These are phyloP conservation scores for Climacium dendroides DNA, from an alignment of 225 moss, liverwort and hornwort genomes.

Conservation along the genomic window DNA sequence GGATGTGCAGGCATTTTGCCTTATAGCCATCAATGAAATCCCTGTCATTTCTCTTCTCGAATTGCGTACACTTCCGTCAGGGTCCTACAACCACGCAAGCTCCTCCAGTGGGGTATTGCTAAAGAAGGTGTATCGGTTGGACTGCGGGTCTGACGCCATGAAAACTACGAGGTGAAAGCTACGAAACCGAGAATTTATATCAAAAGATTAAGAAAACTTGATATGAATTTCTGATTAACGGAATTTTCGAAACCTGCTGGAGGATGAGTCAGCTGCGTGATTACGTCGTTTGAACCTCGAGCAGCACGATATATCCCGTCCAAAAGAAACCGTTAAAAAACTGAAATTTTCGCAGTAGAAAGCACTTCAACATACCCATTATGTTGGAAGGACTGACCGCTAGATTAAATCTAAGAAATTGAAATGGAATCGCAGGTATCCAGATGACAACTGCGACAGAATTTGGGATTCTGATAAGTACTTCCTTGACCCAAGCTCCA, in stretches of 20 bases:
- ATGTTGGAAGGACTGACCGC: not conserved
- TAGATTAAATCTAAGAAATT: not conserved
- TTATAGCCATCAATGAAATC: slow-evolving; percentile 16
- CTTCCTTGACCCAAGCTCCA: slow-evolving; percentile 24
- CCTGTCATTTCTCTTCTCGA: slow-evolving; percentile 50
- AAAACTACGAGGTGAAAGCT: slow-evolving; percentile 23
- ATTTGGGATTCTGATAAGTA: slow-evolving; percentile 54
- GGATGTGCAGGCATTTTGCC: slow-evolving; percentile 36
- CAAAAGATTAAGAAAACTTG: not conserved
- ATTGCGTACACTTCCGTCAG: slow-evolving; percentile 32
- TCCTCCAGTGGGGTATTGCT: slow-evolving; percentile 27
- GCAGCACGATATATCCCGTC: not conserved
- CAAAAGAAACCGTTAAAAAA: not conserved
- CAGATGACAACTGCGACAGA: slow-evolving; percentile 53
- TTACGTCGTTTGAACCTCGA: not conserved
- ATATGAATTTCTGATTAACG: not conserved
- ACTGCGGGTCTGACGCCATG: slow-evolving; percentile 42
- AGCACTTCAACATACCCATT: not conserved
- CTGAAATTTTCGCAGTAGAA: not conserved
- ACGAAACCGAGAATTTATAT: not conserved
- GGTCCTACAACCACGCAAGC: slow-evolving; percentile 37
- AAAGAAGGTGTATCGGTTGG: slow-evolving; percentile 25
- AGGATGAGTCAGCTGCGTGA: not conserved
- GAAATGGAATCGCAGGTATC: slow-evolving; percentile 44
- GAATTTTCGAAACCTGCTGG: not conserved